These are phyloP conservation scores for Aspergillus sp. DNA, from an alignment of 2,329 filamentous ascomycete genomes.

Conservation along the genomic window DNA sequence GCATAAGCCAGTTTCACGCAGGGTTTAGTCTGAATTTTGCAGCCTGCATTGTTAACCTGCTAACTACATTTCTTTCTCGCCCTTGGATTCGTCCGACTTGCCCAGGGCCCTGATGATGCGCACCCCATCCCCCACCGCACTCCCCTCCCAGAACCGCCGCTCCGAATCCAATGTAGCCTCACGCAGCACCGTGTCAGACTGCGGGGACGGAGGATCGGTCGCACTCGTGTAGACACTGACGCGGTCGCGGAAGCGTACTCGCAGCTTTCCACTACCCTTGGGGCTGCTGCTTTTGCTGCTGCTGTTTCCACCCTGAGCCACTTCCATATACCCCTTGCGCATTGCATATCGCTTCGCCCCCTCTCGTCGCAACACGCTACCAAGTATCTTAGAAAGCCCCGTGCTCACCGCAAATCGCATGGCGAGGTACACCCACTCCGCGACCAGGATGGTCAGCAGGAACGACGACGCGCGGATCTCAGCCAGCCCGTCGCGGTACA, in stretches of 20 bases:
- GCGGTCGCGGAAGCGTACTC: slow-evolving; percentile 35
- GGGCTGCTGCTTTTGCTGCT: background rate
- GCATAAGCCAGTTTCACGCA: too few relatives aligned
- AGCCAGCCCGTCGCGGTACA: slow-evolving; percentile 70
- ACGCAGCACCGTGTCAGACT: slow-evolving; percentile 27
- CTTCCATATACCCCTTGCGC: slow-evolving; percentile 68
- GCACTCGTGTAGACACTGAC: slow-evolving; percentile 32
- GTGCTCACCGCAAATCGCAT: slow-evolving; percentile 69
- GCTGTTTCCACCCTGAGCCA: slow-evolving; percentile 4
- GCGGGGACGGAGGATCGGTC: slow-evolving; percentile 18
- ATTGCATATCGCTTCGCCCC: slow-evolving; percentile 74
- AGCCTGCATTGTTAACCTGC: background rate
- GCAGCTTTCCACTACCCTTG: slow-evolving; percentile 14
- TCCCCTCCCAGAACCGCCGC: slow-evolving; percentile 55
- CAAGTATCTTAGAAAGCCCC: slow-evolving; percentile 75
- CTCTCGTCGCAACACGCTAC: slow-evolving; percentile 79
- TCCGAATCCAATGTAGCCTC: slow-evolving; percentile 40
- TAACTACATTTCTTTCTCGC: background rate
- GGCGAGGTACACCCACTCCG: slow-evolving; percentile 80
- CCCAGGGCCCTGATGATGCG: slow-evolving; percentile 49
- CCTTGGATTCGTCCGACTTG: background rate
- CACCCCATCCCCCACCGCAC: slow-evolving; percentile 52
- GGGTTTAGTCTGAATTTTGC: too few relatives aligned
- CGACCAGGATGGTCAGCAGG: slow-evolving; percentile 73
- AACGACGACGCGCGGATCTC: slow-evolving; percentile 74